Evolutionary conservation across 306 rosid genomes (phyloP), one percentile per base, ranked within the genome.

Genomic region (Erythrophleum fordii): DNA sequence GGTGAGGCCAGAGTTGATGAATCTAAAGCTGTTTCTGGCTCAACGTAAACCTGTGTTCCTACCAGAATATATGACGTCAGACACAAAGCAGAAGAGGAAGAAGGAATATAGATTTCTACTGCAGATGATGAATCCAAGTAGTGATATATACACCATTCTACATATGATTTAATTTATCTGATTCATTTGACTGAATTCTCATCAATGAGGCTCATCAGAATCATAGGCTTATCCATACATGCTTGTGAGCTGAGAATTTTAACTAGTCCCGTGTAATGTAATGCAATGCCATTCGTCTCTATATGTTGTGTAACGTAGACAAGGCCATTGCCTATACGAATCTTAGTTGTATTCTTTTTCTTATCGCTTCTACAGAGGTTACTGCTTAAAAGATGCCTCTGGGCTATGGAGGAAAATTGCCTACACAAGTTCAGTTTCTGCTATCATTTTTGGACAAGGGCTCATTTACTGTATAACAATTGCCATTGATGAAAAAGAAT

Each of bases 1-100:
- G 90, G 86, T 42, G 77, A 77, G 73, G 84, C 44, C 48, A 55
- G 68, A 76, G 78, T 39, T 69, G 89, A 75, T 52, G 81, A 77
- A 68, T 81, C 92, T 42, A 71, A 75, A 81, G 75, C 71, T 49
- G 77, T 78, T 72, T 60, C 87, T 79, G 75, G 70, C 73, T 68
- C 35, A 22, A 8, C 70, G 39, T 88, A 82, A 84, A 12, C 76
- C 62, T 49, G 45, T 29, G 14, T 65, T 34, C 69, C 74, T 69
- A 10, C 22, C 79, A 66, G 42, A n/a, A n/a, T n/a, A n/a, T n/a
- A n/a, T n/a, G n/a, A n/a, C n/a, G n/a, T n/a, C n/a, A n/a, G n/a
- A n/a, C n/a, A 6, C 31, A 23, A 9, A 20, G 6, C 31, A 56
- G 23, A 44, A 56, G 31, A 26, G 5, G 59, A 25, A 25, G 65